Evolutionary conservation across 1,139 yeast species (phyloP), one percentile per base, ranked within the genome.

Genomic region (Geotrichum phurueaensis): DNA sequence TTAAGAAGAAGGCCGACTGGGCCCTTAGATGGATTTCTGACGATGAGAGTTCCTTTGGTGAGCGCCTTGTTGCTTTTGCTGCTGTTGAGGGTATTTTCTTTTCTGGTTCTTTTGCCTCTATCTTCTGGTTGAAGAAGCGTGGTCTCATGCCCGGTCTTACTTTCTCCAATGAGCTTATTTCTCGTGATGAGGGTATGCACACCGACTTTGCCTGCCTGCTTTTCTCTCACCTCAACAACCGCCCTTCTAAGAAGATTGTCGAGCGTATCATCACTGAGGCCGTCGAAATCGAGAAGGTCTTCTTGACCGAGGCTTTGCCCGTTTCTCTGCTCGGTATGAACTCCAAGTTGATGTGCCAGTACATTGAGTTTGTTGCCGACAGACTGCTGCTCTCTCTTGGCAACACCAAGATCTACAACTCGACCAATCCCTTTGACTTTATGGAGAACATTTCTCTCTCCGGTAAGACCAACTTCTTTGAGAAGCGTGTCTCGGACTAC

Each of bases 11-110:
- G 83, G 97, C 98, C 64, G 96, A 91, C 69, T 94, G 98, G 97
- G 97, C 98, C 59, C 79, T 92, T 74, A 84, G 95, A 79, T 94
- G 99, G 99, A 94, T 94, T 73, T 79, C 83, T 65, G 96, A 91
- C 73, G 82, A 85, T 45, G 86, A 87, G 61, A 96, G 97, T 22
- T 81, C 92, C 67, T 94, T 89, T 72, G 97, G 86, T 68, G 98
- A 94, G 81, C 87, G 99, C 76, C 82, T 94, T 70, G 96, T 95
- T 66, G 99, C 99, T 22, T 94, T 94, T 73, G 99, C 99, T 64
- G 99, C 99, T 64, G 97, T 94, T 64, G 99, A 94, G 79, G 99
- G 99, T 79, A 89, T 95, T 68, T 94, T 94, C 84, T 92, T 94
- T 81, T 86, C 96, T 60, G 98, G 99, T 65, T 91, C 98, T 4